Evolutionary conservation across 2,329 filamentous ascomycete genomes (phyloP), one percentile per base, ranked within the genome.

Genomic region (Periconia digitata): DNA sequence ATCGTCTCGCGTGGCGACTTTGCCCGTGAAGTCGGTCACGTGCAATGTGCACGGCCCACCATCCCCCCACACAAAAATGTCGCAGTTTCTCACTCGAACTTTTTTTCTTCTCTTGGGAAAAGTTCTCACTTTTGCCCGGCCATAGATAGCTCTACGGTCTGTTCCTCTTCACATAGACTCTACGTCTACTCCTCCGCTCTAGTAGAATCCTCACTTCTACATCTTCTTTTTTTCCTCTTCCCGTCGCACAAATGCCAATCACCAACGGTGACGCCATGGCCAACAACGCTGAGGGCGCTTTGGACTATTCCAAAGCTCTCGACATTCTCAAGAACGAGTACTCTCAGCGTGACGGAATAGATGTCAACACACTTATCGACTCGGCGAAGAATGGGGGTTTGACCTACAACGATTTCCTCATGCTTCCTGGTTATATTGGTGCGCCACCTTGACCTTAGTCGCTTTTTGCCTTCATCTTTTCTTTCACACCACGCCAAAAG

Each of bases 401-500:
- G 68, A 97, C 92, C 50, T 99, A 96, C 83, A 99, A 99, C 76
- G 94, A 99, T 76, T 99, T 99, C 79, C 85, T 99, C 55, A 78
- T 99, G 66, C 83, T 99, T 54, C 94, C 94, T 50, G 95, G 95
- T 71, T 96, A 96, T 79, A 96, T 99, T 77, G 94, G 81, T 84
- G 78, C 63, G 73, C 55, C 44, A 40, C 47, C 13, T 40, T 40
- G 27, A 43, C 27, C n/a, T 10, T 32, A 15, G n/a, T 32, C n/a
- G 10, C n/a, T 10, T 40, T n/a, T 43, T 32, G 27, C n/a, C 39
- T 47, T 42, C 34, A 17, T 21, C 40, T 40, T 38, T 36, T 40
- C 41, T 40, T 32, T 38, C 17, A 38, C 16, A 17, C 44, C 29
- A 16, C 32, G 24, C 40, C 47, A 51, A 44, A 43, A 40, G 22